phyloP scores from a whole-genome alignment of 805 yeast species.

The Peterozyma xylosa region DNA sequence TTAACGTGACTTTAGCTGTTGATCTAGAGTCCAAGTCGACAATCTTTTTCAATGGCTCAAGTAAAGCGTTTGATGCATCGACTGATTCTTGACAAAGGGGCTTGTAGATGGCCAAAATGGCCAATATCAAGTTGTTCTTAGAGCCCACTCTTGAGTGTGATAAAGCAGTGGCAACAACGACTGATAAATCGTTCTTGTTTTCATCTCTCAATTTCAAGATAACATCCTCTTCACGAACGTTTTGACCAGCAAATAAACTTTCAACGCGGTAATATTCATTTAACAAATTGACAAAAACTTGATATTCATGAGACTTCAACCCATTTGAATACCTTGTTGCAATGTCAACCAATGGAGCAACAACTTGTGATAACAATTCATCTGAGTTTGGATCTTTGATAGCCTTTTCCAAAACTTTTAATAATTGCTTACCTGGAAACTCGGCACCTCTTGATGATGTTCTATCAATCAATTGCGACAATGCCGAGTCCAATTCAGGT shows the following conservation, averaged over 20 bases:
- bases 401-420: constrained; percentile 63
- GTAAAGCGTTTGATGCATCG: constrained; percentile 56
- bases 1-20: constrained; percentile 87
- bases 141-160: constrained; percentile 93
- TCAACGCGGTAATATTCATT: constrained; percentile 75
- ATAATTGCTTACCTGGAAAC: constrained; percentile 87
- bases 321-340: constrained; percentile 70
- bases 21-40: constrained; percentile 87
- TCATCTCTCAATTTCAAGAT: constrained; percentile 83
- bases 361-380: constrained; percentile 43
- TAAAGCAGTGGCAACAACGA: constrained; percentile 66
- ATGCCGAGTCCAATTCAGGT: constrained; percentile 58
- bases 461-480: constrained; percentile 62
- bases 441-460: constrained; percentile 60
- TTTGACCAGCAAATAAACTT: constrained; percentile 66
- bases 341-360: constrained; percentile 68
- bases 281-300: constrained; percentile 62
- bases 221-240: constrained; percentile 81
- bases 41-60: constrained; percentile 65
- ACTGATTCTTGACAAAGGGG: constrained; percentile 69
- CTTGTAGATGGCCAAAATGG: constrained; percentile 77
- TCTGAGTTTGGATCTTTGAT: constrained; percentile 43
- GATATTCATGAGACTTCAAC: constrained; percentile 74
- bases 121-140: constrained; percentile 82
- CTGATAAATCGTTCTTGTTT: constrained; percentile 64